A percentile compares a stretch with the other conserved stretches of the same genome.
Conservation (phyloP, 2,329 filamentous ascomycete species). For the Fusarium buxicola region DNA sequence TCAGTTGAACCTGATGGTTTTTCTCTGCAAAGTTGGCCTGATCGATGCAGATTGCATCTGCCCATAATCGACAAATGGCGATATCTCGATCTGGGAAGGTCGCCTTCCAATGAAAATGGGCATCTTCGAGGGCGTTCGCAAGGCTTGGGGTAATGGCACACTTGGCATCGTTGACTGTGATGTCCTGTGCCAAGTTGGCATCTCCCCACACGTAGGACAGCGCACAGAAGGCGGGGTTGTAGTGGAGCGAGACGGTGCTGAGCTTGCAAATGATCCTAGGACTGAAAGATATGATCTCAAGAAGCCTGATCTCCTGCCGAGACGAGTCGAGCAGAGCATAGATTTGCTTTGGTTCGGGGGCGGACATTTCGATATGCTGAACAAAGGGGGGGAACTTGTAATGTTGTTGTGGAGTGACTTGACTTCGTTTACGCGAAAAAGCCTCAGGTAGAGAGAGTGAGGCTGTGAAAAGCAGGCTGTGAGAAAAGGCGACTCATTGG, state of each 20-base stretch:
- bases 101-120: background rate
- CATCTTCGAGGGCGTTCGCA: constrained; percentile 5
- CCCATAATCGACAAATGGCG: background rate
- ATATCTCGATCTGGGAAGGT: background rate
- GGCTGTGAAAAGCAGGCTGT: too few species aligned
- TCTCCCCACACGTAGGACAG: constrained; percentile 18
- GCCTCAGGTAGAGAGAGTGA: too few species aligned
- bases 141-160: background rate
- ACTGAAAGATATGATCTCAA: background rate
- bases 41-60: constrained; percentile 16
- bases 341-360: background rate
- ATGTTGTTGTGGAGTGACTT: too few species aligned
- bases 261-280: background rate
- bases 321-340: background rate
- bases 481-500: too few species aligned
- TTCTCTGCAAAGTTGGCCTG: constrained; percentile 6
- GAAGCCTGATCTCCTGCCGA: background rate
- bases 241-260: background rate
- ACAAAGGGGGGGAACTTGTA: too few species aligned
- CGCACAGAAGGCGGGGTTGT: background rate
- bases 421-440: too few species aligned
- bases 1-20: background rate
- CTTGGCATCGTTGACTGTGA: background rate
- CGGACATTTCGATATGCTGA: too few species aligned
- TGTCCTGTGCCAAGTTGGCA: background rate